Percentiles rank a stretch among this genome's conserved stretches.
These are phyloP conservation scores for Xylariaceae sp. DNA, from an alignment of 2,329 filamentous ascomycete genomes.

Conservation along the genomic window DNA sequence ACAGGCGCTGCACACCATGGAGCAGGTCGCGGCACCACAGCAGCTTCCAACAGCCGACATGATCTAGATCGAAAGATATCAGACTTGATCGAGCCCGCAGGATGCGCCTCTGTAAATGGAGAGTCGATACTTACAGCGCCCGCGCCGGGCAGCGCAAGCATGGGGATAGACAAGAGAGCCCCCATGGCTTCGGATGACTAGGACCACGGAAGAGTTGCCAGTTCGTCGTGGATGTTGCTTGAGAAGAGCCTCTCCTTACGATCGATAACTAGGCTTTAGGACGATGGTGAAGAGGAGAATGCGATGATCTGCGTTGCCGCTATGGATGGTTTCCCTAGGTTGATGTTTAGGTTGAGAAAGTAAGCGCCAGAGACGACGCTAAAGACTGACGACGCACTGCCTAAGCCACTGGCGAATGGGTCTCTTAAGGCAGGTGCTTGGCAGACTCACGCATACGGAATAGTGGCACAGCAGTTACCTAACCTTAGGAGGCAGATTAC, in stretches of 20 bases:
- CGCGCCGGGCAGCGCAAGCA: slow-evolving; percentile 81
- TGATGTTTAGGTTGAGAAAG: not conserved
- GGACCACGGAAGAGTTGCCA: slow-evolving; percentile 6
- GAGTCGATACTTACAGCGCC: slow-evolving; percentile 62
- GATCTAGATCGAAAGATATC: slow-evolving; percentile 45
- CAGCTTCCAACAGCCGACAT: slow-evolving; percentile 80
- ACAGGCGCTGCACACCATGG: slow-evolving; percentile 89
- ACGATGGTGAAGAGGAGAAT: not conserved
- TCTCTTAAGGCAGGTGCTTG: no score
- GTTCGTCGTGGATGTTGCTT: not conserved
- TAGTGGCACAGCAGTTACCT: no score
- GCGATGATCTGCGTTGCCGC: not conserved
- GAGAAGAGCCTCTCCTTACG: no score
- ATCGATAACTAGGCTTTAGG: no score
- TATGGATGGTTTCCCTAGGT: not conserved
- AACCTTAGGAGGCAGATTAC: no score
- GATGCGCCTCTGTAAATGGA: slow-evolving; percentile 4
- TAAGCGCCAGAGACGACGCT: not conserved
- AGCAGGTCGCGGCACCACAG: slow-evolving; percentile 94
- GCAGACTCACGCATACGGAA: no score
- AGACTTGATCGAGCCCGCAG: slow-evolving; percentile 8
- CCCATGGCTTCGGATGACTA: slow-evolving; percentile 58
- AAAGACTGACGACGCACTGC: not conserved
- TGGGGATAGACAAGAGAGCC: slow-evolving; percentile 80
- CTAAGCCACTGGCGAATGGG: no score